phyloP scores from a whole-genome alignment of 805 yeast species.

The Metschnikowia arizonensis region DNA sequence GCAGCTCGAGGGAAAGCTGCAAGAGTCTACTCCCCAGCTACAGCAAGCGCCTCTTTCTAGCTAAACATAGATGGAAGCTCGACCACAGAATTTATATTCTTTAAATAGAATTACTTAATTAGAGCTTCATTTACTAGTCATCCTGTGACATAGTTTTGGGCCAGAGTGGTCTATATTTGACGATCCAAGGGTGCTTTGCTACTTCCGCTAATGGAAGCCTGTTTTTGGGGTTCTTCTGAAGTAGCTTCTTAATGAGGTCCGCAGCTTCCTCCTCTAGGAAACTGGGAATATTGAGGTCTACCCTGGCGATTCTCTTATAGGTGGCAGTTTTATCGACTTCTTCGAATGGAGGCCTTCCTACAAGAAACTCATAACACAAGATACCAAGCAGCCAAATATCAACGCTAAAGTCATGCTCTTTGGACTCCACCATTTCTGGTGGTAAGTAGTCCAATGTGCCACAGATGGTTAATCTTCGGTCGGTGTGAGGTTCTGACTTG shows the following conservation, averaged over 20 bases:
- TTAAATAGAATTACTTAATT: neutral
- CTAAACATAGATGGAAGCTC: neutral
- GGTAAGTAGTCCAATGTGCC: slow-evolving; percentile 94
- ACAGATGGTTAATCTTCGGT: slow-evolving; percentile 63
- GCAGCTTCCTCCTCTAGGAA: slow-evolving; percentile 70
- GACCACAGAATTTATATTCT: neutral
- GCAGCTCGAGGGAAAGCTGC: slow-evolving; percentile 3
- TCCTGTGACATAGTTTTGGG: slow-evolving; percentile 17
- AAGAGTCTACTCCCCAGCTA: neutral
- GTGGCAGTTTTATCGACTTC: slow-evolving; percentile 75
- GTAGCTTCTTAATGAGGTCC: slow-evolving; percentile 60
- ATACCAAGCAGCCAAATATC: slow-evolving; percentile 95
- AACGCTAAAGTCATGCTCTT: slow-evolving; percentile 70
- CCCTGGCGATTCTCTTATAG: slow-evolving; percentile 70
- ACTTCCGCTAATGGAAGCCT: slow-evolving; percentile 62
- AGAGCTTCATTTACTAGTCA: neutral
- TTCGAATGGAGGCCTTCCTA: slow-evolving; percentile 91
- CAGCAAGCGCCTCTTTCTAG: neutral
- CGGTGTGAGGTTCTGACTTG: slow-evolving; percentile 26
- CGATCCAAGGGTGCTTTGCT: slow-evolving; percentile 79
- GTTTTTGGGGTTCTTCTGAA: slow-evolving; percentile 65
- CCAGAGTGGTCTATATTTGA: slow-evolving; percentile 63
- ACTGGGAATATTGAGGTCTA: slow-evolving; percentile 70
- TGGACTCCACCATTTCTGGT: slow-evolving; percentile 89
- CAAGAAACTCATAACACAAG: slow-evolving; percentile 76